Conservation (phyloP, 1,284 basidiomycete genomes). For the Pascua guehoae region DNA sequence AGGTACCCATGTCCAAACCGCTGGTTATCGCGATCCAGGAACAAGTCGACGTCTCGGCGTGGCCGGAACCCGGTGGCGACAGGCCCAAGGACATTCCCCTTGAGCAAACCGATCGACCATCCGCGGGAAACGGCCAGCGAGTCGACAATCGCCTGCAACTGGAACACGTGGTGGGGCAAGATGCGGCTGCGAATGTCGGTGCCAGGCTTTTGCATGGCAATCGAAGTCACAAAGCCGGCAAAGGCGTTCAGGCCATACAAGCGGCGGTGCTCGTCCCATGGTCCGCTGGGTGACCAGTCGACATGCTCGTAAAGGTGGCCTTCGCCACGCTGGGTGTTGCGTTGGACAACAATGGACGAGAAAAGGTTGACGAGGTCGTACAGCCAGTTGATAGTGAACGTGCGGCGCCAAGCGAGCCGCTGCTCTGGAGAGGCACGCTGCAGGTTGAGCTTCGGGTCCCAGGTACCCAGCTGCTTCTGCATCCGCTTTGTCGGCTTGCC, state of each 20-base stretch:
- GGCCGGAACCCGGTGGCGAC: neutral
- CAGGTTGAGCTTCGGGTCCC: neutral
- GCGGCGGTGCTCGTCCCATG: neutral
- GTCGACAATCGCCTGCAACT: slow-evolving; percentile 1
- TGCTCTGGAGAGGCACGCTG: neutral
- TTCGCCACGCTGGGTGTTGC: neutral
- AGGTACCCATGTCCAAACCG: neutral
- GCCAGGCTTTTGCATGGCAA: neutral
- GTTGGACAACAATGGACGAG: neutral
- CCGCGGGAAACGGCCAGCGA: neutral
- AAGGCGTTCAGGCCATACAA: slow-evolving; percentile 4
- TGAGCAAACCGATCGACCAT: neutral
- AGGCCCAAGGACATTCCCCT: neutral
- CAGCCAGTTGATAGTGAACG: slow-evolving; percentile 4
- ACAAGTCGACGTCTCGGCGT: neutral
- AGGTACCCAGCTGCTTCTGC: slow-evolving; percentile 1
- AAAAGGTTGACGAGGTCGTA: slow-evolving; percentile 4
- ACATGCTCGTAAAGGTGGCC: neutral
- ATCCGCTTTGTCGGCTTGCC: slow-evolving; percentile 2
- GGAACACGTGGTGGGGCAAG: slow-evolving; percentile 2
- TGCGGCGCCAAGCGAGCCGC: neutral
- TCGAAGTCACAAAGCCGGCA: neutral
- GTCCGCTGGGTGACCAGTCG: neutral
- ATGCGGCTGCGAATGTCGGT: neutral
- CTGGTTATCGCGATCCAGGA: neutral